phyloP scores from a whole-genome alignment of 2,329 filamentous ascomycete genomes.

The Aspergillus ruber region DNA sequence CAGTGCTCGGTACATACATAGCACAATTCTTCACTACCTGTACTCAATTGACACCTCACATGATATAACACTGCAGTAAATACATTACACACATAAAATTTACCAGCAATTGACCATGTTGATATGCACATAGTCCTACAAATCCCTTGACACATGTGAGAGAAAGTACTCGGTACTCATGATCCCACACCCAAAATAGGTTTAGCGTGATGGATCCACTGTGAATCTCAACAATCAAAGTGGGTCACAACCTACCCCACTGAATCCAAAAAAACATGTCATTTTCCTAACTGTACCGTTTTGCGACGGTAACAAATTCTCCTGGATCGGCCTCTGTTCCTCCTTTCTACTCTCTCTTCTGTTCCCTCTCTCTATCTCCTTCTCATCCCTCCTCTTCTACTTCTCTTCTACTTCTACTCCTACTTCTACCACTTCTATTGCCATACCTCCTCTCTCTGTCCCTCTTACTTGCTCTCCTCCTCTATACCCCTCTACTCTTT shows the following conservation, averaged over 20 bases:
- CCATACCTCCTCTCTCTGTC: slow-evolving; percentile 4
- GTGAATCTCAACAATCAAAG: slow-evolving; percentile 12
- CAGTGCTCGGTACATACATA: no score
- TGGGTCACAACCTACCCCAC: slow-evolving; percentile 3
- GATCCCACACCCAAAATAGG: background rate
- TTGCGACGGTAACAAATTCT: background rate
- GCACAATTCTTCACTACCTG: no score
- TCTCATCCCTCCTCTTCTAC: slow-evolving; percentile 4
- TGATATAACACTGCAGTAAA: no score
- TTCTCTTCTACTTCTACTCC: slow-evolving; percentile 8
- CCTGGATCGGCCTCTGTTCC: slow-evolving; percentile 2
- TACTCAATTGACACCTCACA: no score
- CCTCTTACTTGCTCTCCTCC: slow-evolving; percentile 1
- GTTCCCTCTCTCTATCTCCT: slow-evolving; percentile 5
- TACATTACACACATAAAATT: background rate
- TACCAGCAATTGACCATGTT: background rate
- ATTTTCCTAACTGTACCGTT: background rate
- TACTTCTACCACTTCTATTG: slow-evolving; percentile 8
- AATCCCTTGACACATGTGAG: background rate
- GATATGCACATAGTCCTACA: background rate
- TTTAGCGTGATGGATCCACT: slow-evolving; percentile 4
- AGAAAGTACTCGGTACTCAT: background rate
- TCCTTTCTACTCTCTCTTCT: slow-evolving; percentile 5
- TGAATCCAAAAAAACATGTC: slow-evolving; percentile 3
- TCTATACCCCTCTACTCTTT: slow-evolving; percentile 20